phyloP scores from a whole-genome alignment of 1,284 basidiomycete genomes.

The Boletus semigastroideus region DNA sequence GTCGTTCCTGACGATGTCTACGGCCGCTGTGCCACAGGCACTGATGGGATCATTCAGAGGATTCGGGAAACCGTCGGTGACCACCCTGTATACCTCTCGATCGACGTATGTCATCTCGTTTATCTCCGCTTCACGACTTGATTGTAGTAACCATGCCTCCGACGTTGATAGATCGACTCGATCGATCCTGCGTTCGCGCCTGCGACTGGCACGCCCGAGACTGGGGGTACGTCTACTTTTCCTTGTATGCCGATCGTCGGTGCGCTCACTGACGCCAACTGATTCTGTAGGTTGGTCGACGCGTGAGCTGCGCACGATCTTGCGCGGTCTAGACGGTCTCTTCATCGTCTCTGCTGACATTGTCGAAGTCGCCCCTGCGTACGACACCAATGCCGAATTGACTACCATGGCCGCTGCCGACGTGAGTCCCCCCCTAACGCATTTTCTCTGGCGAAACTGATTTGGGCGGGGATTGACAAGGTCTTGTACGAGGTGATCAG shows the following conservation, averaged over 20 bases:
- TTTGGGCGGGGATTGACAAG: conserved; percentile 32
- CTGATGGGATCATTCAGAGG: conserved; percentile 66
- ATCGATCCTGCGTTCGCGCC: conserved; percentile 80
- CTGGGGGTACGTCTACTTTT: conserved; percentile 47
- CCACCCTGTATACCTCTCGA: conserved; percentile 69
- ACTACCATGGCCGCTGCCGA: conserved; percentile 82
- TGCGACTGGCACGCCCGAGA: conserved; percentile 68
- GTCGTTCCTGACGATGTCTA: neutral
- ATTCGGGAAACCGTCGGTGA: conserved; percentile 69
- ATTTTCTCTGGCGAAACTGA: too few relatives aligned
- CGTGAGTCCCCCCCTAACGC: conserved; percentile 48
- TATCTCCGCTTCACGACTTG: neutral
- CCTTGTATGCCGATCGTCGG: neutral
- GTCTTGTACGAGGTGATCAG: conserved; percentile 73
- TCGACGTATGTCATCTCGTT: conserved; percentile 49
- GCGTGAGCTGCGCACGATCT: conserved; percentile 70
- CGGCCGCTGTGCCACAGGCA: conserved; percentile 39
- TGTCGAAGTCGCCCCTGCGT: conserved; percentile 80
- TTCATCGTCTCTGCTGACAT: conserved; percentile 77
- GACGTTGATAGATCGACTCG: conserved; percentile 57
- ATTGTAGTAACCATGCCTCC: neutral
- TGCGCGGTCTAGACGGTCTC: conserved; percentile 71
- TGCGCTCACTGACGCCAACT: neutral
- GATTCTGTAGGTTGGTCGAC: conserved; percentile 65
- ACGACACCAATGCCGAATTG: conserved; percentile 76